These are phyloP conservation scores for Amanita pallidorosea DNA, from an alignment of 768 basidiomycete genomes.

Conservation along the genomic window DNA sequence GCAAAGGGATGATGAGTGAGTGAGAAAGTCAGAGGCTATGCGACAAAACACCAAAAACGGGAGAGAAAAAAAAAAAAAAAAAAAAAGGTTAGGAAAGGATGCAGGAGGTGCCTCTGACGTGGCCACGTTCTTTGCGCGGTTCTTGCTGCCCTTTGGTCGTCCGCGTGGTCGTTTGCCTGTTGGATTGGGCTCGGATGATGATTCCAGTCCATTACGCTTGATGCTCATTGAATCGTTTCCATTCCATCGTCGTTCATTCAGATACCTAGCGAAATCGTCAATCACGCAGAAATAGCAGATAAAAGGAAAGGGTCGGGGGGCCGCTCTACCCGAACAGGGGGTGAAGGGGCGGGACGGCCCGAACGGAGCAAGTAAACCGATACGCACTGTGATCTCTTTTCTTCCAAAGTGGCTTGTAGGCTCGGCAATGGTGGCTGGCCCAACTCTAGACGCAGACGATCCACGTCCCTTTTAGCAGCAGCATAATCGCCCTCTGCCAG, in stretches of 20 bases:
- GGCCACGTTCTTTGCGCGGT: conserved; percentile 13
- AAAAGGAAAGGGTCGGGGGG: not conserved
- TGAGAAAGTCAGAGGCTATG: not conserved
- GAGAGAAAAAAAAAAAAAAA: too few relatives aligned
- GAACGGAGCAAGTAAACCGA: conserved; percentile 5
- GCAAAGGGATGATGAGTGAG: not conserved
- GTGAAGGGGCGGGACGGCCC: not conserved
- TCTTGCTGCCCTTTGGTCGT: conserved; percentile 64
- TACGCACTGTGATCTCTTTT: conserved; percentile 47
- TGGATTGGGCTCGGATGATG: not conserved
- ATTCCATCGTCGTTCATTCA: conserved; percentile 50
- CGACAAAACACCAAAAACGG: not conserved
- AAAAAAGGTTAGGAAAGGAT: conserved; percentile 3
- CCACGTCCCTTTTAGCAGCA: conserved; percentile 65
- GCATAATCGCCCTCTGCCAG: conserved; percentile 74
- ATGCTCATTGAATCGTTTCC: conserved; percentile 24
- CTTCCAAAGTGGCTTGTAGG: conserved; percentile 64
- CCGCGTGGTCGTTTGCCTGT: conserved; percentile 47
- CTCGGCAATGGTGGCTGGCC: conserved; percentile 67
- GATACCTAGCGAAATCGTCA: conserved; percentile 30
- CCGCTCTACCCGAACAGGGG: not conserved
- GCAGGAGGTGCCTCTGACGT: conserved; percentile 5
- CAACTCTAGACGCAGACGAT: conserved; percentile 62
- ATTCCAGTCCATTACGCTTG: conserved; percentile 19
- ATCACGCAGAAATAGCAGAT: not conserved